Evolutionary conservation across 768 basidiomycete species (phyloP), one percentile per base, ranked within the genome.

Genomic region (Fibroporia radiculosa): DNA sequence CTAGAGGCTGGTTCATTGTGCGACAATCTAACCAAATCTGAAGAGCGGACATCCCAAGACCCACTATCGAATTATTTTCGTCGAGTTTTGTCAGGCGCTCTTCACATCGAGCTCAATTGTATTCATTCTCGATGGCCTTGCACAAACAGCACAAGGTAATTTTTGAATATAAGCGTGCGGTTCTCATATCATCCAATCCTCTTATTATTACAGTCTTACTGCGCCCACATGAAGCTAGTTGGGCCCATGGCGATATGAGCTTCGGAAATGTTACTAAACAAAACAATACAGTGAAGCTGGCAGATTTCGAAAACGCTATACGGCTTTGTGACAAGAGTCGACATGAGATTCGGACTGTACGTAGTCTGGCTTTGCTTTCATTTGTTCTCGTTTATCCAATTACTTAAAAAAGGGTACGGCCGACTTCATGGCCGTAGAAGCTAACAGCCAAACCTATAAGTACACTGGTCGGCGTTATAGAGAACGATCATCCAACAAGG

Each of bases 161-260:
- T 8, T n/a, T n/a, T 31, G 8, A 8, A n/a, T 31, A n/a, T n/a
- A 31, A 8, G 8, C n/a, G 29, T n/a, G n/a, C n/a, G 8, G 29
- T 8, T 31, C 29, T 31, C 29, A 31, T 31, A 8, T n/a, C n/a
- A n/a, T n/a, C n/a, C n/a, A n/a, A n/a, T n/a, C n/a, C n/a, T n/a
- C n/a, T 31, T 8, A 31, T 8, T 31, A 8, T 8, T n/a, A 8
- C n/a, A n/a, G n/a, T n/a, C n/a, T n/a, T n/a, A n/a, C n/a, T n/a
- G n/a, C n/a, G 40, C 29, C 29, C 29, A 8, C n/a, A n/a, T n/a
- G 10, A 31, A 13, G 20, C 18, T 19, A 25, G 44, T 2, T 45
- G 31, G 44, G 31, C 37, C 7, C 44, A 45, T 22, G 22, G 44
- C n/a, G 44, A 45, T 24, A 45, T 45, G 8, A 45, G 44, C 19